phyloP scores from a whole-genome alignment of 768 basidiomycete species.

The Russula emetica region DNA sequence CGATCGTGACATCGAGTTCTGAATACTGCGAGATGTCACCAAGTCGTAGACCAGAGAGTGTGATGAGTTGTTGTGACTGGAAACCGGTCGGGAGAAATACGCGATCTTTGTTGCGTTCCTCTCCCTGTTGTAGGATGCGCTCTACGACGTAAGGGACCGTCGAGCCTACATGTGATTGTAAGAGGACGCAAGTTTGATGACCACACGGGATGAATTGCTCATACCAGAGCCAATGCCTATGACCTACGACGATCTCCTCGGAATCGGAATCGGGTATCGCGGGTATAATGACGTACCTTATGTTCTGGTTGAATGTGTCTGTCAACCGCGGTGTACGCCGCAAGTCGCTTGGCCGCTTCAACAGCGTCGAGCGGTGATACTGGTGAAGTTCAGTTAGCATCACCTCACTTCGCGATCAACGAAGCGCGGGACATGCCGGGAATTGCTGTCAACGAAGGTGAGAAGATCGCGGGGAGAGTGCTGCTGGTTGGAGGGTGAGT shows the following conservation, averaged over 20 bases:
- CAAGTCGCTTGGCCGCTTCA: conserved; percentile 83
- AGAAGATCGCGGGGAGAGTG: conserved; percentile 13
- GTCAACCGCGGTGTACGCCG: conserved; percentile 94
- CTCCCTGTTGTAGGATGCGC: conserved; percentile 81
- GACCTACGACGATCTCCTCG: conserved; percentile 44
- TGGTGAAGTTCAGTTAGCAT: conserved; percentile 1
- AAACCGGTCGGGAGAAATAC: conserved; percentile 95
- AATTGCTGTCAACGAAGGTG: conserved; percentile 4
- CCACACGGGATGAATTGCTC: background rate
- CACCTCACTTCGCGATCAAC: background rate
- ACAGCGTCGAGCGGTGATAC: conserved; percentile 43
- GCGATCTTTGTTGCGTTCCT: conserved; percentile 66
- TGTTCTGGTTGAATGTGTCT: conserved; percentile 78
- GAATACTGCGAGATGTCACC: conserved; percentile 91
- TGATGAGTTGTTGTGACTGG: conserved; percentile 94
- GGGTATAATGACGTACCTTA: conserved; percentile 49
- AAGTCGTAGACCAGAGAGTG: conserved; percentile 66
- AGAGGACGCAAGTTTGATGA: background rate
- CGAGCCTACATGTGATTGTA: conserved; percentile 50
- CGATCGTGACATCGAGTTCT: conserved; percentile 91
- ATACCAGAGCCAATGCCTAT: conserved; percentile 85
- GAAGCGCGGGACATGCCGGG: conserved; percentile 5
- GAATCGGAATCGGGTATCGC: background rate
- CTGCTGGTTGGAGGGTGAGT: background rate
- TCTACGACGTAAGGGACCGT: conserved; percentile 98